These are phyloP conservation scores for Lecanicillium sp. DNA, from an alignment of 2,329 filamentous ascomycete species.

Conservation along the genomic window DNA sequence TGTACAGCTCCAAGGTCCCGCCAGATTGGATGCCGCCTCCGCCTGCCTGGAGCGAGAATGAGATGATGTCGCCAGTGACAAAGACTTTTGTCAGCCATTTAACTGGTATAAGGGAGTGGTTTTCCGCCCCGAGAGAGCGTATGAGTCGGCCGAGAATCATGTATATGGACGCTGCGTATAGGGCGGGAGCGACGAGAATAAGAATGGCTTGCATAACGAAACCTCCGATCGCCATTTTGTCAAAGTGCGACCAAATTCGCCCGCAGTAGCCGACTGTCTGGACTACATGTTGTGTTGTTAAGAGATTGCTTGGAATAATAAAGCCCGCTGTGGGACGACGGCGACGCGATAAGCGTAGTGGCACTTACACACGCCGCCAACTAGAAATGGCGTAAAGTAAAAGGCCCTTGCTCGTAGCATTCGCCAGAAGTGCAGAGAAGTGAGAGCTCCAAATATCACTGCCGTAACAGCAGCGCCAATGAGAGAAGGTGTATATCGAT, in stretches of 20 bases:
- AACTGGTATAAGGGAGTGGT: slow-evolving; percentile 12
- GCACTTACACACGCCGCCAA: slow-evolving; percentile 12
- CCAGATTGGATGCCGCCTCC: slow-evolving; percentile 23
- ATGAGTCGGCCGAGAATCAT: slow-evolving; percentile 24
- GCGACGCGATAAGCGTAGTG: too few relatives aligned
- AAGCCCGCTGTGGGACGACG: too few relatives aligned
- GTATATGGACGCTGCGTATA: slow-evolving; percentile 13
- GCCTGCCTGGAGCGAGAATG: slow-evolving; percentile 32
- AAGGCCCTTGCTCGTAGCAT: slow-evolving; percentile 7
- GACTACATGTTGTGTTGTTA: too few relatives aligned
- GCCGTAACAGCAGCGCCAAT: slow-evolving; percentile 8
- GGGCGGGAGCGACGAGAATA: slow-evolving; percentile 11
- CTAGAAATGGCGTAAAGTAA: slow-evolving; percentile 11
- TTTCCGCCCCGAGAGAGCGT: slow-evolving; percentile 15
- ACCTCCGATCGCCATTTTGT: slow-evolving; percentile 8
- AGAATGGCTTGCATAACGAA: slow-evolving; percentile 17
- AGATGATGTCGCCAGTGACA: slow-evolving; percentile 36
- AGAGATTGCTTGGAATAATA: too few relatives aligned
- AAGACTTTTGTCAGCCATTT: slow-evolving; percentile 37
- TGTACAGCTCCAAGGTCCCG: slow-evolving; percentile 1
- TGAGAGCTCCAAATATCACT: slow-evolving; percentile 7
- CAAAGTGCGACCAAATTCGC: slow-evolving; percentile 12
- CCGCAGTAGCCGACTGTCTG: slow-evolving; percentile 16
- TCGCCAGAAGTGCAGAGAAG: slow-evolving; percentile 6
- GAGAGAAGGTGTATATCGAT: slow-evolving; percentile 12